Conservation (phyloP, 2,329 filamentous ascomycete genomes). For the Aspergillus fischeri region DNA sequence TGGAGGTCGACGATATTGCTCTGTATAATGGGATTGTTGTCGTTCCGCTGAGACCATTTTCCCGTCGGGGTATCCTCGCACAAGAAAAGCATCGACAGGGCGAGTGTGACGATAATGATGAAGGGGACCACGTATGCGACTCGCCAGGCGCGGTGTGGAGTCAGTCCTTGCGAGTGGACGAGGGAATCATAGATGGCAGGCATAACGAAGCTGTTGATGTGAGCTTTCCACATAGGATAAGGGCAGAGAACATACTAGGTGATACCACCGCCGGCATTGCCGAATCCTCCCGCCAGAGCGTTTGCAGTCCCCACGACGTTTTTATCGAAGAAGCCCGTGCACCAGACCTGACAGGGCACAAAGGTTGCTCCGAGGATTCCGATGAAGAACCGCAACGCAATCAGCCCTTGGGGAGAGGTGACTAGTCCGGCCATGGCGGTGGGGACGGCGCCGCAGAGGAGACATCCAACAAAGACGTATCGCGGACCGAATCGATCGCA, state of each 20-base stretch:
- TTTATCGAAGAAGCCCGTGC: conserved; percentile 89
- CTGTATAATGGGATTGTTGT: conserved; percentile 34
- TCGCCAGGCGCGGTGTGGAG: conserved; percentile 70
- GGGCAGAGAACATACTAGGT: conserved; percentile 55
- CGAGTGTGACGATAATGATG: conserved; percentile 65
- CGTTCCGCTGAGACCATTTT: conserved; percentile 68
- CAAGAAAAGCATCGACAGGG: conserved; percentile 63
- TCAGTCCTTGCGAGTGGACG: conserved; percentile 55
- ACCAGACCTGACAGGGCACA: conserved; percentile 77
- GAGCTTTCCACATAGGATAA: too few relatives aligned
- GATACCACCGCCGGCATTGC: conserved; percentile 83
- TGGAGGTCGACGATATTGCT: conserved; percentile 30
- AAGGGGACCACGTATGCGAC: conserved; percentile 82
- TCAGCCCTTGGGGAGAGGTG: conserved; percentile 54
- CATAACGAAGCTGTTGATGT: conserved; percentile 65
- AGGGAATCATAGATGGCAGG: conserved; percentile 81
- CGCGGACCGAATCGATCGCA: conserved; percentile 83
- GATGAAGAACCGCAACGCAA: conserved; percentile 42
- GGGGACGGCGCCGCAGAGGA: conserved; percentile 73
- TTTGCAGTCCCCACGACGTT: conserved; percentile 88
- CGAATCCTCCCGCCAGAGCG: conserved; percentile 76
- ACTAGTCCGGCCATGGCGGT: conserved; percentile 78
- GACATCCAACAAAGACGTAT: conserved; percentile 69
- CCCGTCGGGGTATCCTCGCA: conserved; percentile 81
- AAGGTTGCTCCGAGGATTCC: conserved; percentile 43